These are phyloP conservation scores for Solanum arcanum DNA, from an alignment of 257 asterid genomes.

Conservation along the genomic window DNA sequence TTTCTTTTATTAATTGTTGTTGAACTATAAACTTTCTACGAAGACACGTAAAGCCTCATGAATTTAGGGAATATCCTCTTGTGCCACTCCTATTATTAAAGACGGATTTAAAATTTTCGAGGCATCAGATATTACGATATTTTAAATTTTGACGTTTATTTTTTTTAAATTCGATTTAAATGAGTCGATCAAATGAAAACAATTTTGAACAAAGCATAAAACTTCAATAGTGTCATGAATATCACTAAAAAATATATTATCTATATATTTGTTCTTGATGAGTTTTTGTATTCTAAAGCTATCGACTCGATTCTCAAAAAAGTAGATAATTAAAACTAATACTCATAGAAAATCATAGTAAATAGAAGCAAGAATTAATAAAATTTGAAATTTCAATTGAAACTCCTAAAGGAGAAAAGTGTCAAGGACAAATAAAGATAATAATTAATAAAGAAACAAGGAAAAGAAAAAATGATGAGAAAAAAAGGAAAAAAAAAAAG, in stretches of 20 bases:
- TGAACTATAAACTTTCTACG: background rate
- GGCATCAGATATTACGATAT: too few relatives aligned
- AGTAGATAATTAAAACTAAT: background rate
- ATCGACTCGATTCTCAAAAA: background rate
- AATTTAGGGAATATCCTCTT: background rate
- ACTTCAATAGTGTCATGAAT: background rate
- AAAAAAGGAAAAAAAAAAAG: background rate
- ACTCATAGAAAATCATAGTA: background rate
- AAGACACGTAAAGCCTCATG: background rate
- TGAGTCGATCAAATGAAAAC: background rate
- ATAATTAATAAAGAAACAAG: background rate
- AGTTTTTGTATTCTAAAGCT: background rate
- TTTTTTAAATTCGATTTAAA: too few relatives aligned
- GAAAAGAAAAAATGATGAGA: background rate
- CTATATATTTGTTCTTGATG: too few relatives aligned
- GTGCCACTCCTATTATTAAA: background rate
- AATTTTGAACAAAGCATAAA: too few relatives aligned
- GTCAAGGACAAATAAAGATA: background rate
- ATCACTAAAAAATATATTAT: too few relatives aligned
- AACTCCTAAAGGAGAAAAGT: background rate
- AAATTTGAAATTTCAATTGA: background rate
- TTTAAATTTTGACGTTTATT: fast-evolving
- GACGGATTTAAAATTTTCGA: too few relatives aligned
- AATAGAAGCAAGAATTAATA: background rate
- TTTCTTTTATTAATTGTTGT: background rate